Evolutionary conservation across 306 rosid species (phyloP).

Genomic region (Castanea mollissima): DNA sequence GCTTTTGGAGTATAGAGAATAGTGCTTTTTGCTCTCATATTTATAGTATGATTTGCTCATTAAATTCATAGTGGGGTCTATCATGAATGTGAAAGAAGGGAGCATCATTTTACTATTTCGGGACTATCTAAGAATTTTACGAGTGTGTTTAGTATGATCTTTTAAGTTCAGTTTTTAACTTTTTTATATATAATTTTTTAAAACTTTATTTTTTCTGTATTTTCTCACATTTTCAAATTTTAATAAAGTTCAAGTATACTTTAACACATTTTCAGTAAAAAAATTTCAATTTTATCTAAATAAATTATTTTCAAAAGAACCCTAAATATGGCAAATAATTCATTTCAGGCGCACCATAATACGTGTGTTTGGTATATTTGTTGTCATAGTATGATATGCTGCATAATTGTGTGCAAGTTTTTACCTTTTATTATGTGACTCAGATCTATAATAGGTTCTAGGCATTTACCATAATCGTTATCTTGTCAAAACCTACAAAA

Average conservation of each 20-base stretch:
- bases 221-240: too few species aligned
- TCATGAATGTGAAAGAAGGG: too few species aligned
- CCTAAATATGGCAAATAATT: neutral
- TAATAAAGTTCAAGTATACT: fast-evolving
- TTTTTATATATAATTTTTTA: too few species aligned
- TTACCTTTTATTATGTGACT: neutral
- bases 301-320: fast-evolving
- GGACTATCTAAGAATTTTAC: too few species aligned
- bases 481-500: neutral
- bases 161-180: too few species aligned
- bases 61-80: too few species aligned
- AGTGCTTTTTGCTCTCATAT: too few species aligned
- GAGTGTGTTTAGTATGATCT: too few species aligned
- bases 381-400: neutral
- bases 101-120: too few species aligned
- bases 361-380: neutral
- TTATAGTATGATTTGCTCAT: too few species aligned
- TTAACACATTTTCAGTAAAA: fast-evolving
- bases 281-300: too few species aligned
- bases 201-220: fast-evolving
- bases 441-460: neutral
- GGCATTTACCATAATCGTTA: neutral
- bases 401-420: neutral
- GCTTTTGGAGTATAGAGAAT: too few species aligned
- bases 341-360: neutral